A percentile compares a stretch with the other conserved stretches of the same genome.
These are phyloP conservation scores for Alectoria sarmentosa DNA, from an alignment of 495 filamentous ascomycete species.

Conservation along the genomic window DNA sequence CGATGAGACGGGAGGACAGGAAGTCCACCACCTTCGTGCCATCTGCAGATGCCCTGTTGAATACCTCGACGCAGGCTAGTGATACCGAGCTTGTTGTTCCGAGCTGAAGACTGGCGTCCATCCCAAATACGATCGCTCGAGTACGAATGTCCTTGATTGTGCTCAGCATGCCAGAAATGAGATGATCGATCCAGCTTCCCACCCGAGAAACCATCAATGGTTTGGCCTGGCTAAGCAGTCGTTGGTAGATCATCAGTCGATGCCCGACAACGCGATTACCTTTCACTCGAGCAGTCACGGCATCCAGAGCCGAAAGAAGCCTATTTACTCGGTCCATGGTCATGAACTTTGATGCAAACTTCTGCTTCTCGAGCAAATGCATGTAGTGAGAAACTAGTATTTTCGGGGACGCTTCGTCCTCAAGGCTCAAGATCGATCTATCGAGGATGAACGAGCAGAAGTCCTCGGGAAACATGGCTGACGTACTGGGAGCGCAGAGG, in stretches of 20 bases:
- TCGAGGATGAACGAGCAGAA: slow-evolving; percentile 76
- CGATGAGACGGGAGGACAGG: slow-evolving; percentile 56
- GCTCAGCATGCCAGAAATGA: slow-evolving; percentile 77
- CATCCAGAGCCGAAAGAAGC: slow-evolving; percentile 59
- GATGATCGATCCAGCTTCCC: slow-evolving; percentile 65
- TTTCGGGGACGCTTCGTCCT: slow-evolving; percentile 61
- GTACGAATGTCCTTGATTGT: slow-evolving; percentile 64
- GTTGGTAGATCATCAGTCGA: slow-evolving; percentile 68
- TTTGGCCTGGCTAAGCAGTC: slow-evolving; percentile 61
- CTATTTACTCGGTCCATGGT: slow-evolving; percentile 57
- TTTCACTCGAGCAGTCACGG: slow-evolving; percentile 62
- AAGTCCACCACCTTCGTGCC: slow-evolving; percentile 55
- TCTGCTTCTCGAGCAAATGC: slow-evolving; percentile 68
- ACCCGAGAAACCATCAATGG: slow-evolving; percentile 54
- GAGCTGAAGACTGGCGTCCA: slow-evolving; percentile 54
- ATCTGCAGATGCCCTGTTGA: slow-evolving; percentile 50
- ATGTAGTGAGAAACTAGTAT: slow-evolving; percentile 69
- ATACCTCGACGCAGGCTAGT: slow-evolving; percentile 56
- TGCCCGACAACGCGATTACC: slow-evolving; percentile 71
- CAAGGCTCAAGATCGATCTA: slow-evolving; percentile 61
- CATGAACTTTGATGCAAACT: slow-evolving; percentile 67
- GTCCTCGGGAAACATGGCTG: slow-evolving; percentile 59
- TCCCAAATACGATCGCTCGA: slow-evolving; percentile 66
- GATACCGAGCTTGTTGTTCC: slow-evolving; percentile 59
- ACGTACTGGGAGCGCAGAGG: slow-evolving; percentile 58